Percentiles rank a stretch among this genome's conserved stretches.
phyloP scores from a whole-genome alignment of 1,284 basidiomycete genomes.

The Irpex sp. region DNA sequence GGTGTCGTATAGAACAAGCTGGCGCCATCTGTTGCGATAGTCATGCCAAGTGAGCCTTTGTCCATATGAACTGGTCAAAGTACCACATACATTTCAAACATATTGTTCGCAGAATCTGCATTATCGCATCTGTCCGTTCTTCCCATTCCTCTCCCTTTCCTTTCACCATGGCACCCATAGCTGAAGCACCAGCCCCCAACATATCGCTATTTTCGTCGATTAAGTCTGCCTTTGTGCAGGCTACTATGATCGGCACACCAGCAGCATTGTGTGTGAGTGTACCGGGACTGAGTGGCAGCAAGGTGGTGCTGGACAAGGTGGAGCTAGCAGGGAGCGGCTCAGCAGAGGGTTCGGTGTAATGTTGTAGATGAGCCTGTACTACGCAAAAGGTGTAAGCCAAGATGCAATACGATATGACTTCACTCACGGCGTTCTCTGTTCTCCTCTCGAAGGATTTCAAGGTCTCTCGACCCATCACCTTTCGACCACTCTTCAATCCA shows the following conservation, averaged over 20 bases:
- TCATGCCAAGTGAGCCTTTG: neutral
- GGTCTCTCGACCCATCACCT: conserved; percentile 60
- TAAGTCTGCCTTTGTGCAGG: conserved; percentile 87
- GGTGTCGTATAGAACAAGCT: conserved; percentile 88
- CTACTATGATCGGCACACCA: conserved; percentile 86
- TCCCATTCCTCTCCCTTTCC: conserved; percentile 89
- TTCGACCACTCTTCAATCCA: conserved; percentile 83
- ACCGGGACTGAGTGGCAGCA: conserved; percentile 75
- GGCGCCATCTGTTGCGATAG: conserved; percentile 68
- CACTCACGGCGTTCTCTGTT: conserved; percentile 76
- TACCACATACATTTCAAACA: conserved; percentile 79
- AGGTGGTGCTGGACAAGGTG: conserved; percentile 48
- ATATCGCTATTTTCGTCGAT: conserved; percentile 78
- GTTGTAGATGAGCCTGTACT: conserved; percentile 87
- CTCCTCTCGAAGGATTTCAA: conserved; percentile 70
- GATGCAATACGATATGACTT: neutral
- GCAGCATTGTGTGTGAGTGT: conserved; percentile 76
- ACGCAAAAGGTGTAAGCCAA: conserved; percentile 9
- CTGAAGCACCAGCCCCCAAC: conserved; percentile 59
- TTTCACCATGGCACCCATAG: conserved; percentile 79
- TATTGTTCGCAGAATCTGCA: conserved; percentile 90
- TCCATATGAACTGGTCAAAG: neutral
- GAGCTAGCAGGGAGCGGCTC: conserved; percentile 56
- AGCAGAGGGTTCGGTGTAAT: conserved; percentile 79
- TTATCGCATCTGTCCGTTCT: conserved; percentile 91